Evolutionary conservation across 1,284 basidiomycete species (phyloP).

Genomic region (Fomitopsis schrenkii): DNA sequence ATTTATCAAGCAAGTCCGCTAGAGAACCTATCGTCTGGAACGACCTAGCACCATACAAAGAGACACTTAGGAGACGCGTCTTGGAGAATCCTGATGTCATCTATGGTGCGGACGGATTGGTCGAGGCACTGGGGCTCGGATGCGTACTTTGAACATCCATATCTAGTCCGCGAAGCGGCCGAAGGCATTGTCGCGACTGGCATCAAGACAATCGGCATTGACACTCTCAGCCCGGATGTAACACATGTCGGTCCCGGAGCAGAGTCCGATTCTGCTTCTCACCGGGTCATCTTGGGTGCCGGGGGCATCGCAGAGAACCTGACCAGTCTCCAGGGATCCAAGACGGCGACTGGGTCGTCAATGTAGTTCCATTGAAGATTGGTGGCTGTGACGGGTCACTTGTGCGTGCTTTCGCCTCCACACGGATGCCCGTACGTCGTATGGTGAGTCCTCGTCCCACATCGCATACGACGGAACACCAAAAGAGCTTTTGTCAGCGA

Average conservation of each 20-base stretch:
- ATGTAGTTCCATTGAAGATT: conserved; percentile 54
- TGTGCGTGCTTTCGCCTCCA: conserved; percentile 56
- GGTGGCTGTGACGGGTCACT: conserved; percentile 61
- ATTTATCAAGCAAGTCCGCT: conserved; percentile 36
- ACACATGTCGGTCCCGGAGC: conserved; percentile 33
- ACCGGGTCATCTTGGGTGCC: conserved; percentile 51
- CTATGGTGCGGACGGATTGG: conserved; percentile 28
- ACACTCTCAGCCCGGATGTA: conserved; percentile 64
- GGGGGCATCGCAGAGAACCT: conserved; percentile 67
- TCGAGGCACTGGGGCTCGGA: conserved; percentile 42
- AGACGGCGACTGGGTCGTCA: conserved; percentile 42
- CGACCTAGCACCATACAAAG: conserved; percentile 34
- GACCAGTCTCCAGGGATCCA: conserved; percentile 41
- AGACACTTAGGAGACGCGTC: conserved; percentile 15
- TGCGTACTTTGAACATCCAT: conserved; percentile 60
- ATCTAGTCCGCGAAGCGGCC: conserved; percentile 49
- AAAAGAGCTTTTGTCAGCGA: too few species aligned
- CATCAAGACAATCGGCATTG: conserved; percentile 52
- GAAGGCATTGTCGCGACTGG: conserved; percentile 44
- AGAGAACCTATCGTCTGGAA: conserved; percentile 50
- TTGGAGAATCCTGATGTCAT: conserved; percentile 9
- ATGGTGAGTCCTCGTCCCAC: not conserved
- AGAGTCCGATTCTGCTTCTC: conserved; percentile 42
- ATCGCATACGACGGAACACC: too few species aligned
- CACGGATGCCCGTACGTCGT: not conserved